Base-by-base conservation (phyloP, 2,329 filamentous ascomycete genomes). In the Cladorrhinum sp. region DNA sequence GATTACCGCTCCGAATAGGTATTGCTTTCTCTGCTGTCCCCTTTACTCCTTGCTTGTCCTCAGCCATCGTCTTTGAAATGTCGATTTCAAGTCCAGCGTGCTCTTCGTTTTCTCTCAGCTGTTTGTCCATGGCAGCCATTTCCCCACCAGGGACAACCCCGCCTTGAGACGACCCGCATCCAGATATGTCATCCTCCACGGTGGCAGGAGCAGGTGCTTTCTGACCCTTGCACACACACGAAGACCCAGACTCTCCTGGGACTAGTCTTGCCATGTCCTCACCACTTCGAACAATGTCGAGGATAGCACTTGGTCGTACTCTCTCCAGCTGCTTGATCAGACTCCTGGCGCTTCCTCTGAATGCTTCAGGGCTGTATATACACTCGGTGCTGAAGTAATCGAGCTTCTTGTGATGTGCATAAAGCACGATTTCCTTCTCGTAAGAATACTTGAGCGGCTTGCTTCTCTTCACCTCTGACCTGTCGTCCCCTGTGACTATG, bases 351-450 rank as follows among this genome's bases (percentile, higher is more conserved):
- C 91, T 96, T 2, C 95, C 95, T 62, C 95, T 84, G 72, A 99
- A 99, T 1, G 95, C 95, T 75, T 99, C 95, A 0, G 95, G 95
- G 58, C 92, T 96, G 79, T 99, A 99, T 63, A 99, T 92, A 79
- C 95, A 99, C 76, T 99, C 95, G 0, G 95, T 99, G 70, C 88
- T 96, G 76, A 99, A 99, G 76, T 99, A 99, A 73, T 98, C 93
- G 65, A 99, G 81, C 74, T 93, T 93, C 76, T 95, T 96, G 79
- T 99, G 92, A 72, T 98, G 91, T 4, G 95, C 95, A 73, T 99
- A 99, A 5, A 99, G 82, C 18, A 99, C 95, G 67, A 99, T 99
- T 73, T 99, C 95, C 77, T 99, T 99, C 73, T 99, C 95, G 72
- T 98, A 99, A 1, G 94, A 93, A 73, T 98, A 99, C 75, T 99